Evolutionary conservation across 306 rosid species (phyloP).

Genomic region (Acacia confusa): DNA sequence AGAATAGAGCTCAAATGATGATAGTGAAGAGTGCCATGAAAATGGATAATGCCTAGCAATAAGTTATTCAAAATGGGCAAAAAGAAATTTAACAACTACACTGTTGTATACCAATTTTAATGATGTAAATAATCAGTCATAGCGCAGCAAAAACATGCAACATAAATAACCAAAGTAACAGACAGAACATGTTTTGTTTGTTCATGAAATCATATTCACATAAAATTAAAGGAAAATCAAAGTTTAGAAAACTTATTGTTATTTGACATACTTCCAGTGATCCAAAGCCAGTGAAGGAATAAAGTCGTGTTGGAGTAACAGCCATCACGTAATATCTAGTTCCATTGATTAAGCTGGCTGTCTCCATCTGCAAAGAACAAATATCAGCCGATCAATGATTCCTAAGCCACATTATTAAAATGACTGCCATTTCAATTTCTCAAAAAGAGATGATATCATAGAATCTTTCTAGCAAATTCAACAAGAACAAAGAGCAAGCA

Average conservation of each 20-base stretch:
- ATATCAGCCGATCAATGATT: constrained; percentile 33
- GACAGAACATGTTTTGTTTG: background rate
- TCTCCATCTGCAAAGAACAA: constrained; percentile 77
- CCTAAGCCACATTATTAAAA: constrained; percentile 3
- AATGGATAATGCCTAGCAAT: constrained; percentile 11
- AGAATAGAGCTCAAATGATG: constrained; percentile 27
- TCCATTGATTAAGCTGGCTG: constrained; percentile 70
- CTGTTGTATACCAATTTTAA: background rate
- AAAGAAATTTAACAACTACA: background rate
- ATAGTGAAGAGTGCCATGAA: constrained; percentile 15
- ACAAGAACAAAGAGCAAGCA: constrained; percentile 20
- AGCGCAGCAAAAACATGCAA: constrained; percentile 1
- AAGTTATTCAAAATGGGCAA: constrained; percentile 17
- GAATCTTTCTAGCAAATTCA: constrained; percentile 9
- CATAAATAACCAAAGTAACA: constrained; percentile 14
- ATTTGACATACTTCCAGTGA: constrained; percentile 71
- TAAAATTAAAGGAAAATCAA: background rate
- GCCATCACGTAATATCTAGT: constrained; percentile 94
- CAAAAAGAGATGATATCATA: constrained; percentile 25
- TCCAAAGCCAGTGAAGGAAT: constrained; percentile 87
- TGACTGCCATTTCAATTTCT: constrained; percentile 14
- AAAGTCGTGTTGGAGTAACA: constrained; percentile 90
- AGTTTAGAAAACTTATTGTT: constrained; percentile 5
- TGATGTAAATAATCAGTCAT: constrained; percentile 25
- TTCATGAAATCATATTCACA: constrained; percentile 13